These are phyloP conservation scores for Groenewaldozyma tartarivorans DNA, from an alignment of 805 yeast species.

Conservation along the genomic window DNA sequence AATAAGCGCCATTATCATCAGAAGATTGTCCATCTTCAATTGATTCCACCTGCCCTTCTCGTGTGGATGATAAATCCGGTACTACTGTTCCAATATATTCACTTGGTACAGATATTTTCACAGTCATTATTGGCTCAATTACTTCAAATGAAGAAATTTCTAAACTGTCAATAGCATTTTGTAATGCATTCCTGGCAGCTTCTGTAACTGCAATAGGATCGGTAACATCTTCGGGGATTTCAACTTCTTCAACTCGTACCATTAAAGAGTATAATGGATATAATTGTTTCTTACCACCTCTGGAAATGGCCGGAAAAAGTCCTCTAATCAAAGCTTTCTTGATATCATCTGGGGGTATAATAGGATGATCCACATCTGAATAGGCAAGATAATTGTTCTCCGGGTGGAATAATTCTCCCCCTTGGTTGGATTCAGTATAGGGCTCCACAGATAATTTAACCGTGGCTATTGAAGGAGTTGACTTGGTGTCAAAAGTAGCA, in stretches of 20 bases:
- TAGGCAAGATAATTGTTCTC: slow-evolving; percentile 32
- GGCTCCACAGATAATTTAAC: slow-evolving; percentile 23
- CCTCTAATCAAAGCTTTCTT: slow-evolving; percentile 22
- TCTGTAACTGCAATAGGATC: slow-evolving; percentile 34
- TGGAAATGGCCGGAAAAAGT: slow-evolving; percentile 33
- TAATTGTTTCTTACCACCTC: slow-evolving; percentile 32
- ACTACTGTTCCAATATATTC: slow-evolving; percentile 73
- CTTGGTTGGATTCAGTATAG: slow-evolving; percentile 18
- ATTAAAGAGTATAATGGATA: slow-evolving; percentile 53
- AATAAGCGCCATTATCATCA: slow-evolving; percentile 12
- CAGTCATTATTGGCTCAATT: slow-evolving; percentile 83
- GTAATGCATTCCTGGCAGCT: slow-evolving; percentile 37
- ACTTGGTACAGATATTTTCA: slow-evolving; percentile 55
- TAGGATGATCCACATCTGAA: slow-evolving; percentile 20
- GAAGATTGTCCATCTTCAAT: slow-evolving; percentile 45
- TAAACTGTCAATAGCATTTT: slow-evolving; percentile 28
- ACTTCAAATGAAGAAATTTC: slow-evolving; percentile 35
- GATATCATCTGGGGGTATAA: slow-evolving; percentile 23
- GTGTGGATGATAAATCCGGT: slow-evolving; percentile 70
- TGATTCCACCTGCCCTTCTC: slow-evolving; percentile 65
- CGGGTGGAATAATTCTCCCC: slow-evolving; percentile 14
- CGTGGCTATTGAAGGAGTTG: slow-evolving; percentile 23
- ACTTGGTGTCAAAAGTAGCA: slow-evolving; percentile 22
- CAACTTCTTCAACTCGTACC: slow-evolving; percentile 44
- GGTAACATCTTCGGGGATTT: slow-evolving; percentile 42